phyloP scores from a whole-genome alignment of 768 basidiomycete species.

The Lactarius quietus region DNA sequence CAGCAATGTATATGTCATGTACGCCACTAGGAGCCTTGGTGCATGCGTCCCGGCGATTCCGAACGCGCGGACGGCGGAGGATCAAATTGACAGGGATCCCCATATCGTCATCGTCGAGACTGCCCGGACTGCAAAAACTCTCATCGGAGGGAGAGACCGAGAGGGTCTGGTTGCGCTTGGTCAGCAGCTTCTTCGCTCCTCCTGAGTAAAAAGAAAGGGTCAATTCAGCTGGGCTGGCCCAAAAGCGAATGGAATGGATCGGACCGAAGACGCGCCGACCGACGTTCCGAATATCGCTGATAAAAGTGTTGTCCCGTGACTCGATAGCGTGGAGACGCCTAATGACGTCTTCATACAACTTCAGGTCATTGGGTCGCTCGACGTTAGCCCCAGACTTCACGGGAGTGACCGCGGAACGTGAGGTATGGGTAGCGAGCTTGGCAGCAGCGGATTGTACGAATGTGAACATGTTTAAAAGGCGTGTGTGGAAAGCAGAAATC shows the following conservation, averaged over 20 bases:
- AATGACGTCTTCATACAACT: background rate
- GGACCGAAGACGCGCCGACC: background rate
- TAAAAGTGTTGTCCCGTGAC: background rate
- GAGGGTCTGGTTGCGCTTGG: background rate
- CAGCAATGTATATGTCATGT: background rate
- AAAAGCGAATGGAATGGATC: background rate
- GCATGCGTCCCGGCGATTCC: background rate
- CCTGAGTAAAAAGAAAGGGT: background rate
- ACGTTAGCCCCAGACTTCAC: background rate
- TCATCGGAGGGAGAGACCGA: background rate
- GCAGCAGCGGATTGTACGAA: slow-evolving; percentile 6
- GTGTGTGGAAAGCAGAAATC: background rate
- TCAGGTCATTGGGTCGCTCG: background rate
- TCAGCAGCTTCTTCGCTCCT: slow-evolving; percentile 1
- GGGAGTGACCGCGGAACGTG: background rate
- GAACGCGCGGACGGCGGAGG: background rate
- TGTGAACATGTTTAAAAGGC: slow-evolving; percentile 9
- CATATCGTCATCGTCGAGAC: background rate
- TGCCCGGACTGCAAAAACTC: background rate
- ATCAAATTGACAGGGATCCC: background rate
- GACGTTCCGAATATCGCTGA: background rate
- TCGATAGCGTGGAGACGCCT: background rate
- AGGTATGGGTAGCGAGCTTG: slow-evolving; percentile 1
- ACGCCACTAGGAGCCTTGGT: background rate
- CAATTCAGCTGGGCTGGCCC: background rate